Evolutionary conservation across 1,284 basidiomycete genomes (phyloP), one percentile per base, ranked within the genome.

Genomic region (Ganoderma lingzhi): DNA sequence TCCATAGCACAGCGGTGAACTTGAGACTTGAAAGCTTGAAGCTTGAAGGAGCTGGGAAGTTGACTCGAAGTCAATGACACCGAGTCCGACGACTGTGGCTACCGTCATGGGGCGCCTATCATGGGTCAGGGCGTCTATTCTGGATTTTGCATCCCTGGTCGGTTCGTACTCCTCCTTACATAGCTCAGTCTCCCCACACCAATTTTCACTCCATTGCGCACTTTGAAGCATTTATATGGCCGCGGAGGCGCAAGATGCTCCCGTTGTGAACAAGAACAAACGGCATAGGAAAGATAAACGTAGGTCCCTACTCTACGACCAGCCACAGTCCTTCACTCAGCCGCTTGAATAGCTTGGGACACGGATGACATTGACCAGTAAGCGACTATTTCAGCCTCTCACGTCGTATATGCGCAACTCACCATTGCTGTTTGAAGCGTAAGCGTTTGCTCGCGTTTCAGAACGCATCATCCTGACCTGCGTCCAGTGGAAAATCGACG

Each of bases 361-460:
- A 98, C 96, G 60, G 97, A 99, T 79, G 96, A 98, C 76, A 96
- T 99, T 81, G 95, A 99, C 85, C 97, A 99, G 93, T 97, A 81
- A 91, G 94, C 82, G 62, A 63, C 73, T 55, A 44, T 68, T 51
- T 35, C 42, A 48, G 42, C 15, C 15, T 56, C 23, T 63, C 14
- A 44, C 32, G 42, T 17, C 6, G 10, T 30, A 30, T 39, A 28
- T 53, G 23, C 63, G 53, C 67, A 67, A 78, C 72, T 80, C 48
- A 73, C 62, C 37, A 14, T 5, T 9, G 53, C 19, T 30, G 17
- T 28, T 62, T 14, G 15, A 68, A 76, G 76, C 68, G 76, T 76
- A 70, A 76, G 76, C 71, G 55, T 39, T 2, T 14, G 23, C 32
- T 9, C 17, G 12, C 56, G 55, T 30, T 32, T 61, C 44, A 19